Base-by-base conservation (phyloP, 192 early-diverging fungal genomes). In the Coemansia sp. region DNA sequence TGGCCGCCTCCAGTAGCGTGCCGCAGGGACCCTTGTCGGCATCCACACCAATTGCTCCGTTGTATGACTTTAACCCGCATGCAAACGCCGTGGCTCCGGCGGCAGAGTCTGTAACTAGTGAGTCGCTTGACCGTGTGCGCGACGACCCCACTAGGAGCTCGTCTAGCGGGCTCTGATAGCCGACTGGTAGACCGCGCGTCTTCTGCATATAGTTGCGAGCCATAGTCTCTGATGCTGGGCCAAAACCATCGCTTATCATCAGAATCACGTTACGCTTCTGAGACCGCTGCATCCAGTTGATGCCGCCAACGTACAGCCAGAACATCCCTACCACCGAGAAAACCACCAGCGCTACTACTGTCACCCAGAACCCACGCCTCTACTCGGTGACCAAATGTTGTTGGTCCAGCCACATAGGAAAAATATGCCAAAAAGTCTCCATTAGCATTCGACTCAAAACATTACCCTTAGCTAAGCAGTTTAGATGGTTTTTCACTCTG, bases 81-180 rank as follows among this genome's bases (percentile, higher is more conserved):
- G 94, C 85, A 67, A 93, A 98, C 2, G 97, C 97, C 1, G 97
- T 99, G 0, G 96, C 97, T 8, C 96, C 97, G 24, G 97, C 95
- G 9, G 97, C 97, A 46, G 91, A 93, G 78, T 99, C 97, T 0
- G 97, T 99, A 5, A 99, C 86, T 27, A 97, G 78, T 42, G 90
- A 91, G 77, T 67, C 61, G 54, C 87, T 87, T 50, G 90, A 93
- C 51, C 91, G 85, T 5, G 97, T 99, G 33, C 97, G 88, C 21
- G 93, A 94, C 21, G 89, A 74, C n/a, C 97, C 96, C 17, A 98
- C 90, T 59, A 87, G 81, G 21, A 92, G 88, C 50, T 85, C 71
- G 67, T 92, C 92, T 19, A 93, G 71, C 4, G 87, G 80, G 54
- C 85, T 86, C 76, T 63, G 78, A 67, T 67, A 89, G 57, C 78